Evolutionary conservation across 441 rosid genomes (phyloP).

Genomic region (Breynia disticha): DNA sequence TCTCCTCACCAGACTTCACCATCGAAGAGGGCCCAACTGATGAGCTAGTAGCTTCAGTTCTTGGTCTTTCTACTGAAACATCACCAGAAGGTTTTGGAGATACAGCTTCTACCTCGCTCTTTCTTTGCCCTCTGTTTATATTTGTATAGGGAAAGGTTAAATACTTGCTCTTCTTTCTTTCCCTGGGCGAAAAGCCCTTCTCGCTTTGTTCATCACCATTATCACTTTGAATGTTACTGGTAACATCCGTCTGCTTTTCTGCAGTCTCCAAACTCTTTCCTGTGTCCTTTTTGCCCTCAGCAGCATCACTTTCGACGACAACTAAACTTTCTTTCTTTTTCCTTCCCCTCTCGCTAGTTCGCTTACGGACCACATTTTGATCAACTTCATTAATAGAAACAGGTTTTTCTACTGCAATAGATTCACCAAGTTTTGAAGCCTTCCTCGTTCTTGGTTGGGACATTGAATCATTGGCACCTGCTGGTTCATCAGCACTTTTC

Average conservation of each 20-base stretch:
- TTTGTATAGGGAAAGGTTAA: slow-evolving; percentile 63
- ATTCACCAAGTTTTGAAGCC: slow-evolving; percentile 15
- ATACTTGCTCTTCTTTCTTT: slow-evolving; percentile 86
- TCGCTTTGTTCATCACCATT: slow-evolving; percentile 22
- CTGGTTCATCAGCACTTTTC: slow-evolving; percentile 10
- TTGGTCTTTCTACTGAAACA: slow-evolving; percentile 22
- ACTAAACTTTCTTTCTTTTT: slow-evolving; percentile 12
- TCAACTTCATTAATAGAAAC: slow-evolving; percentile 12
- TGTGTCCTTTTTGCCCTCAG: slow-evolving; percentile 2
- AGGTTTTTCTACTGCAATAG: slow-evolving; percentile 8
- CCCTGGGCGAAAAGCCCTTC: slow-evolving; percentile 35
- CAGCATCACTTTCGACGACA: slow-evolving; percentile 11
- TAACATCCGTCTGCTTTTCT: slow-evolving; percentile 21
- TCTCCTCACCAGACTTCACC: slow-evolving; percentile 12
- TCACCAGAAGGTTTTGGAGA: slow-evolving; percentile 24
- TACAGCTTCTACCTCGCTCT: slow-evolving; percentile 30
- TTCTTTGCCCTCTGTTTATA: slow-evolving; percentile 27
- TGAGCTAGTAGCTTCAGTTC: slow-evolving; percentile 21
- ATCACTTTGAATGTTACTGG: slow-evolving; percentile 8
- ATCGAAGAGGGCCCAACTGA: slow-evolving; percentile 12
- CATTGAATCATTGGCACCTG: slow-evolving; percentile 11
- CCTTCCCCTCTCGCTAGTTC: slow-evolving; percentile 16
- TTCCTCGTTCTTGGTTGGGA: slow-evolving; percentile 16
- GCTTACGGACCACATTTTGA: slow-evolving; percentile 9
- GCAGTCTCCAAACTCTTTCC: slow-evolving; percentile 9